Evolutionary conservation across 805 yeast genomes (phyloP), one percentile per base, ranked within the genome.

Genomic region (Candida nanaspora): DNA sequence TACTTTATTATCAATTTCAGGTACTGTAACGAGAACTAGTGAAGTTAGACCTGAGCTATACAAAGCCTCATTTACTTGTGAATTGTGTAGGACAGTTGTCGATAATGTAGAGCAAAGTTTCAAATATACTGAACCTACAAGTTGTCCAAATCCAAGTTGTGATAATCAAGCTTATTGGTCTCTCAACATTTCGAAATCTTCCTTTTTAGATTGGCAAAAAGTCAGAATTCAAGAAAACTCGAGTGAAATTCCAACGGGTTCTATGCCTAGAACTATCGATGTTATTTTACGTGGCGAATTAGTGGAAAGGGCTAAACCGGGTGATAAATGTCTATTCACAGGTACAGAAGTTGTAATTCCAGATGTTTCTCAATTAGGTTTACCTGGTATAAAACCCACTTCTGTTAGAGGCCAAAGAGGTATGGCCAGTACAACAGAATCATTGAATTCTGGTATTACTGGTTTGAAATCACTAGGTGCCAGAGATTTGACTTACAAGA

Each of bases 251-350:
- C 98, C 98, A 22, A 87, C 96, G 0, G 98, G 98, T 23, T 88
- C 97, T 3, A 91, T 91, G 98, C 98, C 98, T 21, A 78, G 98
- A 60, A 91, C 96, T 1, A 63, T 91, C 53, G 98, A 91, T 59
- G 91, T 91, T 20, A 84, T 91, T 39, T 65, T 91, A 43, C 73
- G 98, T 52, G 98, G 98, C 39, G 97, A 91, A 50, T 73, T 87
- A 40, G 98, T 93, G 8, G 98, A 91, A 57, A 73, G 88, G 49
- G 97, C 97, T 3, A 93, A 91, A 62, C 97, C 98, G 1, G 98
- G 98, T 49, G 98, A 91, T 62, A 84, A 86, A 59, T 86, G 96
- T 65, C 78, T 79, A 49, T 88, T 93, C 60, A 86, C 95, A 0
- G 98, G 98, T 35, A 82, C 95, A 1, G 93, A 88, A 57, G 87